Evolutionary conservation across 2,329 filamentous ascomycete species (phyloP).

Genomic region (Huntiella bhutanensis): DNA sequence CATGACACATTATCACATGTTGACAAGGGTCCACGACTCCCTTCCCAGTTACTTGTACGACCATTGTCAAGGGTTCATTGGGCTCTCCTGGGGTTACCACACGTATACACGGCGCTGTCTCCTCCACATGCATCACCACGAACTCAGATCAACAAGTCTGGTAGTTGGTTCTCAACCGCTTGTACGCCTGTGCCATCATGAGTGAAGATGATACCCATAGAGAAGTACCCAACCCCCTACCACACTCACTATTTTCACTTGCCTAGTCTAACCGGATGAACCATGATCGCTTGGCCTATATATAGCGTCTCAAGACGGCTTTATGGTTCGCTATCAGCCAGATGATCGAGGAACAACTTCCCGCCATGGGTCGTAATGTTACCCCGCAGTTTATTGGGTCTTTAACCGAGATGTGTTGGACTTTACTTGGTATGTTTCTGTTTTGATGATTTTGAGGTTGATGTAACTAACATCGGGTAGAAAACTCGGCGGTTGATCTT

Average conservation of each 20-base stretch:
- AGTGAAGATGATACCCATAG: slow-evolving; percentile 10
- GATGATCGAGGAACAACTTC: slow-evolving; percentile 70
- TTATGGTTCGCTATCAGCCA: slow-evolving; percentile 72
- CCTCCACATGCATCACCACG: too few species aligned
- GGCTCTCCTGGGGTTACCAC: too few species aligned
- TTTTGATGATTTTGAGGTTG: neutral
- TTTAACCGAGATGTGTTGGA: slow-evolving; percentile 71
- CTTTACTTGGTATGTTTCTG: slow-evolving; percentile 50
- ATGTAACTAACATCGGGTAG: slow-evolving; percentile 14
- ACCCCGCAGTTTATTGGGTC: slow-evolving; percentile 83
- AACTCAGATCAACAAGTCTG: too few species aligned
- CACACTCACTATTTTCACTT: neutral
- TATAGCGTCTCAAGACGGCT: slow-evolving; percentile 60
- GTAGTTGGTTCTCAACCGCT: too few species aligned
- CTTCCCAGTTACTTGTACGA: too few species aligned
- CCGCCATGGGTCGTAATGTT: slow-evolving; percentile 48
- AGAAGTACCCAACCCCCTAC: slow-evolving; percentile 1
- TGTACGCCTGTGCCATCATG: slow-evolving; percentile 1
- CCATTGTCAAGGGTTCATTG: too few species aligned
- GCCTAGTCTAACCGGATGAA: neutral
- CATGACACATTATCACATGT: too few species aligned
- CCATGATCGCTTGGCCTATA: neutral
- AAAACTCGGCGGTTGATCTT: slow-evolving; percentile 37
- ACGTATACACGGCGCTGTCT: too few species aligned
- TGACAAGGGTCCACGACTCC: too few species aligned